These are phyloP conservation scores for Jamesozyma piceae DNA, from an alignment of 805 yeast genomes.

Conservation along the genomic window DNA sequence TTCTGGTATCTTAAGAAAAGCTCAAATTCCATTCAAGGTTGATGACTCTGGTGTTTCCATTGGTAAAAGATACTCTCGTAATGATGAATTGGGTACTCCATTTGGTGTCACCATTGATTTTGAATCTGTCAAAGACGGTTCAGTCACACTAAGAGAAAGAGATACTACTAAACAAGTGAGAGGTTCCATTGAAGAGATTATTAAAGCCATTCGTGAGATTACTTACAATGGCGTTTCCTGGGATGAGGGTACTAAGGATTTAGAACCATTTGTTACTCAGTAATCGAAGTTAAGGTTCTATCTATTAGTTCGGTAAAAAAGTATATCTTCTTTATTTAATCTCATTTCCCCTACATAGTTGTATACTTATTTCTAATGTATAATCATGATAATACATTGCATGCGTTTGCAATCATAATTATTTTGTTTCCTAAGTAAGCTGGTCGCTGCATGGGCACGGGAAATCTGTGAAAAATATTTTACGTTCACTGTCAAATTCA, in stretches of 20 bases:
- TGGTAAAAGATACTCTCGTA: slow-evolving; percentile 96
- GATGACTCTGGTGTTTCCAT: slow-evolving; percentile 96
- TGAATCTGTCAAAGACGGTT: slow-evolving; percentile 77
- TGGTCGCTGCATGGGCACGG: no score
- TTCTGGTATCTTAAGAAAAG: slow-evolving; percentile 59
- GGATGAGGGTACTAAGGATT: slow-evolving; percentile 72
- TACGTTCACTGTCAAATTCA: no score
- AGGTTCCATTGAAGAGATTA: slow-evolving; percentile 68
- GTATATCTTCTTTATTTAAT: no score
- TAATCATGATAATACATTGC: background rate
- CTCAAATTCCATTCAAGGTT: slow-evolving; percentile 86
- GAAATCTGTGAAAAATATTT: no score
- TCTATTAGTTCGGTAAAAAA: background rate
- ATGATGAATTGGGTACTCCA: slow-evolving; percentile 97
- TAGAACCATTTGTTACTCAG: slow-evolving; percentile 66
- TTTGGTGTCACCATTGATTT: slow-evolving; percentile 96
- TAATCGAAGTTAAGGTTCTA: background rate
- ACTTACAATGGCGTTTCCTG: slow-evolving; percentile 69
- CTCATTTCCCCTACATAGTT: no score
- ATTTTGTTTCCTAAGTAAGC: no score
- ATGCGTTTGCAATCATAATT: background rate
- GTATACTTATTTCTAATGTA: background rate
- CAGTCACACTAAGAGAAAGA: slow-evolving; percentile 94
- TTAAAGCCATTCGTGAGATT: slow-evolving; percentile 65
- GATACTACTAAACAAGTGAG: slow-evolving; percentile 95